Evolutionary conservation across 1,284 basidiomycete genomes (phyloP), one percentile per base, ranked within the genome.

Genomic region (Ustilago xerochloae): DNA sequence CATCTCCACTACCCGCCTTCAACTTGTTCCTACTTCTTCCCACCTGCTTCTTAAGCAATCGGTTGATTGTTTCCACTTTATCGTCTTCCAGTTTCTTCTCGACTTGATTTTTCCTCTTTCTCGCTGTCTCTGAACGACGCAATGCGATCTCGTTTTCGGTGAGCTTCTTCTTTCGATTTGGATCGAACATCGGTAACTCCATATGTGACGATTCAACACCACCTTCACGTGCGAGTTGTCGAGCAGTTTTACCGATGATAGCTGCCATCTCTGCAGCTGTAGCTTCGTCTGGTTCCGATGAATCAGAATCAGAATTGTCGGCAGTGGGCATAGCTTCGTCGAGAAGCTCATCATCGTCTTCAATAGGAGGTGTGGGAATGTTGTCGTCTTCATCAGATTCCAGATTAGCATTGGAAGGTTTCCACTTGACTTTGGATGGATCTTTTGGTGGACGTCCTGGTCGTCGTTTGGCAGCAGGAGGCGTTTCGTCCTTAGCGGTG

Each of bases 31-130:
- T 54, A 43, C 71, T 67, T 16, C 77, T 61, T 10, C 80, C 79
- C 8, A 82, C 83, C 55, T 84, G 82, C 81, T 94, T 94, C 84
- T 93, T 93, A 30, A 95, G 89, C 3, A 96, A 88, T 18, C 93
- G 90, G 79, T 95, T 95, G 85, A 96, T 96, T 0, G 93, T 89
- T 90, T 92, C 82, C 6, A 79, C 93, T 89, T 95, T 95, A 84
- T 96, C 93, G 78, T 96, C 93, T 82, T 95, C 92, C 20, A 94
- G 87, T 84, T 92, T 93, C 87, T 94, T 94, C 85, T 94, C 93
- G 18, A 89, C 90, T 65, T 94, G 87, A 75, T 94, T 92, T 79
- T 90, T 92, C 46, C 93, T 88, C 82, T 93, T 92, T 30, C 93
- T 87, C 0, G 93, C 92, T 0, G 90, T 93, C 85, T 96, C 93